Evolutionary conservation across 495 filamentous ascomycete genomes (phyloP).

Genomic region (Trichoderma asperelloides): DNA sequence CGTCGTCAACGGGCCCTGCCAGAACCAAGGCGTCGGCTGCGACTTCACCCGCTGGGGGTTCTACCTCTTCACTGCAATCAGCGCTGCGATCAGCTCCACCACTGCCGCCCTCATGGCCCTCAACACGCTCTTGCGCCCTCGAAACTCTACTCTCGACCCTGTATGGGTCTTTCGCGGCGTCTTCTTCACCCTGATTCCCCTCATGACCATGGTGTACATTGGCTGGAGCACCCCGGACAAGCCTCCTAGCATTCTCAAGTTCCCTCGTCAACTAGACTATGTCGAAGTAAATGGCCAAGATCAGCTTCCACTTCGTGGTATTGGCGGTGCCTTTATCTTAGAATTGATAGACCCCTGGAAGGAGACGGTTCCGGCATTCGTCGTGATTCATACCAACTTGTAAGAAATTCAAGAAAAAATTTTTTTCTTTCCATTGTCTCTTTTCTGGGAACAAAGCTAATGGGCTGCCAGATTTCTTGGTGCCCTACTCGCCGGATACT

Average conservation of each 20-base stretch:
- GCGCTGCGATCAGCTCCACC: background rate
- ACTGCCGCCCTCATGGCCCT: background rate
- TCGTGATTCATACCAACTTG: background rate
- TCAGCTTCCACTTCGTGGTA: background rate
- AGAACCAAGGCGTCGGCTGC: background rate
- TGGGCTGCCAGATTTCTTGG: background rate
- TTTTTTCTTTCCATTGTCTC: too few species aligned
- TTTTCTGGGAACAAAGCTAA: background rate
- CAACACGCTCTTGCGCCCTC: background rate
- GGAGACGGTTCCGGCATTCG: background rate
- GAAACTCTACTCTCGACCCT: background rate
- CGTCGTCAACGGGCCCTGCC: background rate
- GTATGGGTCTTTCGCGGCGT: slow-evolving; percentile 2
- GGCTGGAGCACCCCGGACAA: slow-evolving; percentile 1
- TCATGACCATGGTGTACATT: background rate
- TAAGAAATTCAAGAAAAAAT: background rate
- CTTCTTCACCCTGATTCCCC: background rate
- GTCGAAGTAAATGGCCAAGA: background rate
- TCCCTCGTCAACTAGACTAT: background rate
- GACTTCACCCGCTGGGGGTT: slow-evolving; percentile 4
- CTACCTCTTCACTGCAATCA: background rate
- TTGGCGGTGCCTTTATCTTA: background rate
- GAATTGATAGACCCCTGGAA: background rate
- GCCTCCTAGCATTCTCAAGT: background rate
- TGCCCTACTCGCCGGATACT: background rate